Percentiles rank a stretch among this genome's conserved stretches.
Conservation (phyloP, 2,329 filamentous ascomycete genomes). For the Aspergillus sergii region DNA sequence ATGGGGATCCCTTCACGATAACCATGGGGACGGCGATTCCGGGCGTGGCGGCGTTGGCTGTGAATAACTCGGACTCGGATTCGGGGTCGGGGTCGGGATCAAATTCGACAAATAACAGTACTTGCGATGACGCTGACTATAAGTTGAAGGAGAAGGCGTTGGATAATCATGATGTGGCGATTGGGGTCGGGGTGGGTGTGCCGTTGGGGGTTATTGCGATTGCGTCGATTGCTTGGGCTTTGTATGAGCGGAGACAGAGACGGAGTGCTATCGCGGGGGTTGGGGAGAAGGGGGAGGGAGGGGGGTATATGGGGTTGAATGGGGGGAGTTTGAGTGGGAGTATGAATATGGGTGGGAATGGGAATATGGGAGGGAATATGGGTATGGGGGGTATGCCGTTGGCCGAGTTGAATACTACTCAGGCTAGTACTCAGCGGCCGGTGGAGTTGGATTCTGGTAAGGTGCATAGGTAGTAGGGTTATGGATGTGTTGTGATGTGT, state of each 20-base stretch:
- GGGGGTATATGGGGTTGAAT: neutral
- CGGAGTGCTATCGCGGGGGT: neutral
- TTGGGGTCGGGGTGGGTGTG: slow-evolving; percentile 14
- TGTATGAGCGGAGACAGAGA: slow-evolving; percentile 2
- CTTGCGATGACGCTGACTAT: no score
- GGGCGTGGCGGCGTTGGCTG: slow-evolving; percentile 15
- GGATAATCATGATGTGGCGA: slow-evolving; percentile 3
- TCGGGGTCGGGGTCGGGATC: neutral
- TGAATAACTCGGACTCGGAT: neutral
- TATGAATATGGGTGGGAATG: no score
- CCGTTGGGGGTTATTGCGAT: slow-evolving; percentile 15
- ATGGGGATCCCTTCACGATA: slow-evolving; percentile 12
- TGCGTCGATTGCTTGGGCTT: neutral
- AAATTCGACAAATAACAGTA: no score
- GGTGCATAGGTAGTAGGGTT: neutral
- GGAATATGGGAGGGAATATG: no score
- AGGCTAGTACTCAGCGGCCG: neutral
- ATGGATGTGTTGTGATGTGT: neutral
- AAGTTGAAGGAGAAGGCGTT: neutral
- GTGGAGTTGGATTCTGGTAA: neutral
- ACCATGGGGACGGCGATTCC: slow-evolving; percentile 16
- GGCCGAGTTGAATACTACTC: neutral
- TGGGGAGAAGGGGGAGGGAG: neutral
- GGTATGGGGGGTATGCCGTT: neutral
- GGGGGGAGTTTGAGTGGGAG: neutral